Evolutionary conservation across 2,329 filamentous ascomycete genomes (phyloP).

Genomic region (Sordariomycetes sp.): DNA sequence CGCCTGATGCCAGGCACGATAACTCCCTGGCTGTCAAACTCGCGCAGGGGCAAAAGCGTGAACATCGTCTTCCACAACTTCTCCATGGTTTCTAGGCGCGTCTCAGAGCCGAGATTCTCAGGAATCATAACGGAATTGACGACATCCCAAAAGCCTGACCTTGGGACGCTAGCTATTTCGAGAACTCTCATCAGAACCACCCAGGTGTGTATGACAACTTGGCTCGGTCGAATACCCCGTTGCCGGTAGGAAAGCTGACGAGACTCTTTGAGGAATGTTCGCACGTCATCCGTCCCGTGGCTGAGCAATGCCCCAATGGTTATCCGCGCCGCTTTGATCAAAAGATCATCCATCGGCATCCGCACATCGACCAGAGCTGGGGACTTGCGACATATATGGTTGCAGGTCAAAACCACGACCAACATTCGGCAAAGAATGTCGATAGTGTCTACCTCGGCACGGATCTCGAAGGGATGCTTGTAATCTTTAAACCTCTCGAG

Average conservation of each 20-base stretch:
- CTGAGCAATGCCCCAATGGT: neutral
- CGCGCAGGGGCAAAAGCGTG: constrained; percentile 43
- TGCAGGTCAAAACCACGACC: constrained; percentile 15
- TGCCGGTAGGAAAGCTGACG: constrained; percentile 30
- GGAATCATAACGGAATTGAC: constrained; percentile 27
- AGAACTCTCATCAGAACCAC: constrained; percentile 41
- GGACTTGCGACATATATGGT: constrained; percentile 23
- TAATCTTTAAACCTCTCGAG: constrained; percentile 14
- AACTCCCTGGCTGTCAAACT: constrained; percentile 43
- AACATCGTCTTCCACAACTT: constrained; percentile 45
- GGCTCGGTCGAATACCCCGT: constrained; percentile 34
- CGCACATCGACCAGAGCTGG: constrained; percentile 17
- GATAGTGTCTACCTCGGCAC: constrained; percentile 16
- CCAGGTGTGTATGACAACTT: constrained; percentile 39
- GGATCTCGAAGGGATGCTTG: constrained; percentile 2
- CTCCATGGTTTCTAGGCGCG: constrained; percentile 29
- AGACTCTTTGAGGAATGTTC: constrained; percentile 31
- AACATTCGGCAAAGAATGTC: constrained; percentile 22
- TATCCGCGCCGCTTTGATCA: neutral
- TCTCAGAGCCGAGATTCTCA: constrained; percentile 10
- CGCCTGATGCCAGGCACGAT: constrained; percentile 21
- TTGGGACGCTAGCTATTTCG: constrained; percentile 32
- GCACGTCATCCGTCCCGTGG: constrained; percentile 27
- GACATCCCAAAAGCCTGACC: constrained; percentile 48
- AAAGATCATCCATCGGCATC: constrained; percentile 31